Conservation (phyloP, 2,329 filamentous ascomycete species). For the Microcera coccophila region DNA sequence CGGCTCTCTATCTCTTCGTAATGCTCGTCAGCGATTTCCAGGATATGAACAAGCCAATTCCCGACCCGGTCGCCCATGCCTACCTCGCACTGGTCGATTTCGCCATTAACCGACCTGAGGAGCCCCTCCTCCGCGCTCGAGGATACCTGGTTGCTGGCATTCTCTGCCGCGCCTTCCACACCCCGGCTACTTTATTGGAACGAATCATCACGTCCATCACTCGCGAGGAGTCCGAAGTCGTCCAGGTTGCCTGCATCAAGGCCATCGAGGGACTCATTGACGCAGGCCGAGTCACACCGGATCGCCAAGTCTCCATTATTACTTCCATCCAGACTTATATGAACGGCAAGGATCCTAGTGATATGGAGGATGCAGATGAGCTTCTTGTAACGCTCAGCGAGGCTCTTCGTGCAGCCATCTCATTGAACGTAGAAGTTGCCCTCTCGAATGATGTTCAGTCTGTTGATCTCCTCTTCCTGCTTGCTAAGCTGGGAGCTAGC, state of each 20-base stretch:
- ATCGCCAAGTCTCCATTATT: constrained; percentile 59
- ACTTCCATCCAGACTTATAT: constrained; percentile 70
- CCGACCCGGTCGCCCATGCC: constrained; percentile 62
- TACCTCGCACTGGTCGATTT: constrained; percentile 79
- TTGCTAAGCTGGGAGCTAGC: constrained; percentile 80
- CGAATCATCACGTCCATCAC: constrained; percentile 72
- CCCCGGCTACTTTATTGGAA: constrained; percentile 64
- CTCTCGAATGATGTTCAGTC: constrained; percentile 69
- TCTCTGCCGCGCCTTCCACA: constrained; percentile 65
- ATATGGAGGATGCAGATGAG: constrained; percentile 86
- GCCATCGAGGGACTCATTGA: constrained; percentile 67
- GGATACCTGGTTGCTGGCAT: constrained; percentile 84
- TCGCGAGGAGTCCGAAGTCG: constrained; percentile 75
- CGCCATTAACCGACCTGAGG: constrained; percentile 63
- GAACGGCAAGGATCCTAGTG: constrained; percentile 71
- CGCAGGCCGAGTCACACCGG: constrained; percentile 47
- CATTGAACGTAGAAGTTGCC: constrained; percentile 71
- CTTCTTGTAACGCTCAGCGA: constrained; percentile 87
- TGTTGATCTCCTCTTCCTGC: constrained; percentile 77
- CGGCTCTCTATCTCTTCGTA: constrained; percentile 79
- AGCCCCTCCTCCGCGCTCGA: constrained; percentile 77
- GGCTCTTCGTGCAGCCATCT: constrained; percentile 76
- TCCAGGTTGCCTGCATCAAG: constrained; percentile 88
- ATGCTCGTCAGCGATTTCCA: constrained; percentile 79
- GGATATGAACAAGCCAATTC: constrained; percentile 70